Base-by-base conservation (phyloP, 2,329 filamentous ascomycete genomes). In the Conoideocrella luteorostrata region DNA sequence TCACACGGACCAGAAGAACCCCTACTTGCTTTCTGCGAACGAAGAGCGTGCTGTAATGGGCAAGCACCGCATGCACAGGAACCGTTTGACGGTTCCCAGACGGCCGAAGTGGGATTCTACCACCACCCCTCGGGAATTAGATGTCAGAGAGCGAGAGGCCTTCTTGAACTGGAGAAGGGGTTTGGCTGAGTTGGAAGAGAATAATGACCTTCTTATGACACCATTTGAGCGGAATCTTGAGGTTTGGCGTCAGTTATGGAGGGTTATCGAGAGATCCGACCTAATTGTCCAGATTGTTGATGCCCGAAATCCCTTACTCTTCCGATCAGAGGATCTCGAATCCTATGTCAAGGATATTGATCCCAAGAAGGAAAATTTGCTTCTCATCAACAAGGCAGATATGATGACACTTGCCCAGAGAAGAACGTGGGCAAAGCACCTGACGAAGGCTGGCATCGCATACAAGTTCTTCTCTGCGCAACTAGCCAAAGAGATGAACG, bases 241-340 rank as follows among this genome's bases (percentile, higher is more conserved):
- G 60, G 93, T 98, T 22, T 98, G 93, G 93, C 82, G 93, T 61
- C 93, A 98, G 66, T 62, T 98, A 55, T 98, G 93, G 93, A 81
- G 93, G 68, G 93, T 98, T 46, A 96, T 98, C 56, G 93, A 98
- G 72, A 77, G 93, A 48, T 96, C 89, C 13, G 93, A 98, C 64
- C 70, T 98, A 32, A 80, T 98, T 4, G 93, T 98, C 28, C 93
- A 98, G 71, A 98, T 98, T 70, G 93, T 98, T 43, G 93, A 98
- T 69, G 93, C 94, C 7, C 77, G 93, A 58, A 96, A 96, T 63
- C 93, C 93, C 3, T 72, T 98, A 15, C 77, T 97, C 54, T 98
- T 97, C 69, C 80, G 94, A 46, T 95, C 86, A 5, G 91, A 94
- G 54, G 93, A 98, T 70, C 68, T 98, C 48, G 93, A 97, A 60